Evolutionary conservation across 805 yeast species (phyloP).

Genomic region (Pichia exigua): DNA sequence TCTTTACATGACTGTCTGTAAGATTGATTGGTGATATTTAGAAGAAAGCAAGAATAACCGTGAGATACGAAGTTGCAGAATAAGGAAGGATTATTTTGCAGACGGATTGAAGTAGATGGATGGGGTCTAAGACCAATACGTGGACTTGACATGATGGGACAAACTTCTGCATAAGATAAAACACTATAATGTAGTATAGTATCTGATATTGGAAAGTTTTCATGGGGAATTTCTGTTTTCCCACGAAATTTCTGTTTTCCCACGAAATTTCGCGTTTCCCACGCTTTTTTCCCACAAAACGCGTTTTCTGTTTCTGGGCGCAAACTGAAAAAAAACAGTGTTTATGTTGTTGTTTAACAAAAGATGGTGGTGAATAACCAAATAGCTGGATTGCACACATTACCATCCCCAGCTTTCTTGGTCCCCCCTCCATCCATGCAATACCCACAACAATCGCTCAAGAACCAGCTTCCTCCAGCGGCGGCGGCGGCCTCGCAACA

Average conservation of each 20-base stretch:
- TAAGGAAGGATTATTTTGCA: constrained; percentile 24
- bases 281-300: no score
- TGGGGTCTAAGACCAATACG: constrained; percentile 41
- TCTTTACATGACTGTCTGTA: constrained; percentile 38
- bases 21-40: constrained; percentile 46
- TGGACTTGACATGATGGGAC: background rate
- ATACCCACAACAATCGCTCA: background rate
- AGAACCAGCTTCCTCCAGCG: background rate
- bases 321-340: background rate
- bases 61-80: constrained; percentile 21
- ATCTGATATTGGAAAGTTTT: no score
- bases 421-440: background rate
- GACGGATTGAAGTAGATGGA: constrained; percentile 24
- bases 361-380: no score
- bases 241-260: no score
- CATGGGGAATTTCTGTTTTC: no score
- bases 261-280: no score
- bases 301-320: no score
- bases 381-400: no score
- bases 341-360: no score
- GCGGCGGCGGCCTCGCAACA: background rate
- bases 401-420: no score
- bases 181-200: no score
- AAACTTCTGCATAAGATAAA: no score
- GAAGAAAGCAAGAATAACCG: constrained; percentile 46